A percentile compares a stretch with the other conserved stretches of the same genome.
These are phyloP conservation scores for Plasmodium chabaudi DNA, from an alignment of 169 alveolate genomes.

Conservation along the genomic window DNA sequence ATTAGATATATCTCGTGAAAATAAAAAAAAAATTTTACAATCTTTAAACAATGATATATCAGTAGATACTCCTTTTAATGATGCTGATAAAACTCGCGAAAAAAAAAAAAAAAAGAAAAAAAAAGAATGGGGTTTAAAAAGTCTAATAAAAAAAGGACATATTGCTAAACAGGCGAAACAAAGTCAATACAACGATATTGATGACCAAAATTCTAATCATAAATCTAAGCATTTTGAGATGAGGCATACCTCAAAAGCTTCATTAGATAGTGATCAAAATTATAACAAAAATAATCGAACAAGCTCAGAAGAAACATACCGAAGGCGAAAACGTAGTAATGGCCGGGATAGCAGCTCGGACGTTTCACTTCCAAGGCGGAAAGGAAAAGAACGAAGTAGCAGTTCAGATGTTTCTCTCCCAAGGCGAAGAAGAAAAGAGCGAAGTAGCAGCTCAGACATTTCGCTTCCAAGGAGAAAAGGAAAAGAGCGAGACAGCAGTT, in stretches of 20 bases:
- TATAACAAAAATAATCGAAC: background rate
- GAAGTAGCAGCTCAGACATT: background rate
- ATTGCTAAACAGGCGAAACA: too few species aligned
- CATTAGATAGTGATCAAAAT: too few species aligned
- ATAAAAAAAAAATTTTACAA: constrained; percentile 51
- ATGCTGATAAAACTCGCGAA: background rate
- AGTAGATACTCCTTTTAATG: background rate
- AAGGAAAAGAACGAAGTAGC: background rate
- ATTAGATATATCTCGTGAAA: constrained; percentile 32
- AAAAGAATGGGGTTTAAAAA: background rate
- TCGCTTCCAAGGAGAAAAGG: background rate
- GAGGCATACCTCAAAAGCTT: too few species aligned
- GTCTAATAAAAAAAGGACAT: too few species aligned
- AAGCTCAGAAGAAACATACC: background rate
- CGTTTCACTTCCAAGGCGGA: background rate
- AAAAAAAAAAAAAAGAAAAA: background rate
- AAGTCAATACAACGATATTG: too few species aligned
- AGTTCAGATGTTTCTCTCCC: background rate
- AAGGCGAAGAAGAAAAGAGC: background rate
- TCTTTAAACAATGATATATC: background rate
- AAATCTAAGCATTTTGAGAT: too few species aligned
- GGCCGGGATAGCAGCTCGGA: background rate
- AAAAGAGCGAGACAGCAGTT: background rate
- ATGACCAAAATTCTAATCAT: too few species aligned
- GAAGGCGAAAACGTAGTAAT: background rate